Conservation (phyloP, 768 basidiomycete genomes). For the Amylocystis lapponica region DNA sequence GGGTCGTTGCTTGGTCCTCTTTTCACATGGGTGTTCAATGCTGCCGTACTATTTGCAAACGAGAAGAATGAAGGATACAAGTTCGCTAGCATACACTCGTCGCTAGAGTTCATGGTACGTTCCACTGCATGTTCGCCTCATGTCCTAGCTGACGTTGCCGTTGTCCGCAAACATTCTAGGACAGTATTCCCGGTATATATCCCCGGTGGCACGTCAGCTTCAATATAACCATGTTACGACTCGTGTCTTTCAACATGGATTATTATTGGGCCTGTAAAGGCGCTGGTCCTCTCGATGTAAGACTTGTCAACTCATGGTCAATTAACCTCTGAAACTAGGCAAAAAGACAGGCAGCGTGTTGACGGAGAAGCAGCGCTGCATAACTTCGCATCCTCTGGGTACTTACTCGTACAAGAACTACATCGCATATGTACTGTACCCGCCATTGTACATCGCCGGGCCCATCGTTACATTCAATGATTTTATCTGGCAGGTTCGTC, state of each 20-base stretch:
- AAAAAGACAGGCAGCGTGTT: conserved; percentile 27
- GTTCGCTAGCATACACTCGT: conserved; percentile 50
- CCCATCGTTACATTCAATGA: conserved; percentile 97
- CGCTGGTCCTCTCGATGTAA: conserved; percentile 37
- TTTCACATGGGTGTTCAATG: conserved; percentile 77
- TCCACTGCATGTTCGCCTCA: no score
- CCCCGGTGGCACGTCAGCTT: conserved; percentile 92
- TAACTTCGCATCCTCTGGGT: conserved; percentile 45
- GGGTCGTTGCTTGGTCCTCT: conserved; percentile 42
- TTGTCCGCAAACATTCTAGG: conserved; percentile 48
- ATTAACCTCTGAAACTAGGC: background rate
- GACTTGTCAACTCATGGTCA: conserved; percentile 9
- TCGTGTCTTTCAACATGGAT: conserved; percentile 92
- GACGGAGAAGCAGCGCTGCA: conserved; percentile 57
- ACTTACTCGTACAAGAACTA: conserved; percentile 70
- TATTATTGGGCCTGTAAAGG: conserved; percentile 73
- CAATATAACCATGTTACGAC: conserved; percentile 93
- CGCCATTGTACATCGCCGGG: conserved; percentile 92
- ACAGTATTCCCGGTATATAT: conserved; percentile 65
- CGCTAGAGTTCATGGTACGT: conserved; percentile 58
- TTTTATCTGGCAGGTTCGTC: conserved; percentile 83
- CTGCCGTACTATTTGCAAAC: conserved; percentile 66
- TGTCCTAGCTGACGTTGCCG: no score
- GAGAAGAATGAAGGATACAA: conserved; percentile 71
- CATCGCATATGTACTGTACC: conserved; percentile 81